These are phyloP conservation scores for Psilocybe sp. DNA, from an alignment of 768 basidiomycete species.

Conservation along the genomic window DNA sequence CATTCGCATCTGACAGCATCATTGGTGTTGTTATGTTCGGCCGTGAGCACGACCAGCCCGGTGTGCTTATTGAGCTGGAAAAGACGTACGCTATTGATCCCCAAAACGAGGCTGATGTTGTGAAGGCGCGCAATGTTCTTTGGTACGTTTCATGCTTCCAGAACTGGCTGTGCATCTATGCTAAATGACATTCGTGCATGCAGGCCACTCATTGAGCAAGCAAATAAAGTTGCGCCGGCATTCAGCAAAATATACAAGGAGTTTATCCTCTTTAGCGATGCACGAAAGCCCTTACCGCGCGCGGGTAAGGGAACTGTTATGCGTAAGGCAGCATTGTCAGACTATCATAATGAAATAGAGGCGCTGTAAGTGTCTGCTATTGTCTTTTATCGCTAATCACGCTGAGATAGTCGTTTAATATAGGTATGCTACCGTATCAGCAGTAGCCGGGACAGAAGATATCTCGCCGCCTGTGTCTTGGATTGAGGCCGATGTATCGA, in stretches of 20 bases:
- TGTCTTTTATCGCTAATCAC: no score
- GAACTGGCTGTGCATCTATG: no score
- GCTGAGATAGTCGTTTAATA: no score
- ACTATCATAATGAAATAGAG: slow-evolving; percentile 47
- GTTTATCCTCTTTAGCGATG: slow-evolving; percentile 43
- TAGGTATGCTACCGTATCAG: slow-evolving; percentile 12
- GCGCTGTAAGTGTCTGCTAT: slow-evolving; percentile 25
- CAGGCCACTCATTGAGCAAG: slow-evolving; percentile 37
- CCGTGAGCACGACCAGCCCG: slow-evolving; percentile 30
- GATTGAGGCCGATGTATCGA: slow-evolving; percentile 3
- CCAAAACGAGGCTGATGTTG: slow-evolving; percentile 18
- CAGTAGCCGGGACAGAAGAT: slow-evolving; percentile 1
- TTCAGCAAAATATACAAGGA: slow-evolving; percentile 50
- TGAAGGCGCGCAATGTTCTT: slow-evolving; percentile 30
- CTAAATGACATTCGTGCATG: no score
- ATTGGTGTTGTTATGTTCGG: slow-evolving; percentile 43
- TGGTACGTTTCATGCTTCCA: slow-evolving; percentile 15
- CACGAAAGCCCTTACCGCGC: slow-evolving; percentile 38
- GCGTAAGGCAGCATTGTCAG: slow-evolving; percentile 37
- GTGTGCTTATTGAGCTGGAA: slow-evolving; percentile 30
- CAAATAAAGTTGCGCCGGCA: slow-evolving; percentile 39
- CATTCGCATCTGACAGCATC: slow-evolving; percentile 9
- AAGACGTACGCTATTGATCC: slow-evolving; percentile 23
- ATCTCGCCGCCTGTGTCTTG: slow-evolving; percentile 11
- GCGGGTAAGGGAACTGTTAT: slow-evolving; percentile 48